Conservation (phyloP, 2,329 filamentous ascomycete species). For the Fusarium odoratissimum region DNA sequence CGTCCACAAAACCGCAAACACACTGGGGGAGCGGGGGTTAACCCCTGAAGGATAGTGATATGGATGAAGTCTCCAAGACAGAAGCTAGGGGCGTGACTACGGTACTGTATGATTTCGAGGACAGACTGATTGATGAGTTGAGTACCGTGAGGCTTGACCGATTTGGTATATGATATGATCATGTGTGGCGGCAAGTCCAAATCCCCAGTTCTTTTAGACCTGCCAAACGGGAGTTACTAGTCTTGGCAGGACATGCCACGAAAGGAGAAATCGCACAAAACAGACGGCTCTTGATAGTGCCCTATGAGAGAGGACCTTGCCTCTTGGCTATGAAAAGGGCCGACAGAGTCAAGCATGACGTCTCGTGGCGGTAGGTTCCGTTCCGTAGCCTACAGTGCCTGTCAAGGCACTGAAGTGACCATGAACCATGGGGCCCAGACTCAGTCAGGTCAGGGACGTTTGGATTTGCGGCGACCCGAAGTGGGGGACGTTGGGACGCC, state of each 20-base stretch:
- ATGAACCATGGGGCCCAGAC: slow-evolving; percentile 34
- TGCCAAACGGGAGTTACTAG: slow-evolving; percentile 37
- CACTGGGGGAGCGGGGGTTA: slow-evolving; percentile 26
- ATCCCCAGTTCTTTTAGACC: slow-evolving; percentile 22
- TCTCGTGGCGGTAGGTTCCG: slow-evolving; percentile 31
- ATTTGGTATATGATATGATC: slow-evolving; percentile 26
- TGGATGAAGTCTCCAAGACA: slow-evolving; percentile 6
- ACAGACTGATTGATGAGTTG: neutral
- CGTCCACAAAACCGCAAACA: slow-evolving; percentile 25
- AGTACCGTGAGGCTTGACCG: neutral
- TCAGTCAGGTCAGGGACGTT: slow-evolving; percentile 28
- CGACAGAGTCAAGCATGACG: slow-evolving; percentile 33
- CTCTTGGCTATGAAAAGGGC: slow-evolving; percentile 32
- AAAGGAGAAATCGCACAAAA: slow-evolving; percentile 29
- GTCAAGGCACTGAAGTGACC: neutral
- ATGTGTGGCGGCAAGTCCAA: slow-evolving; percentile 21
- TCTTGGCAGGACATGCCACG: slow-evolving; percentile 32
- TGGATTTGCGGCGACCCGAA: slow-evolving; percentile 41
- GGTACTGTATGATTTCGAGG: neutral
- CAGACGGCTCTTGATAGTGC: slow-evolving; percentile 18
- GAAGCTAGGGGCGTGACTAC: slow-evolving; percentile 15
- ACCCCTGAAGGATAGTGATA: slow-evolving; percentile 1
- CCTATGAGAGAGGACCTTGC: slow-evolving; percentile 8
- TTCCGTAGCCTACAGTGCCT: slow-evolving; percentile 19
- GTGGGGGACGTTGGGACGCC: slow-evolving; percentile 36